A percentile compares a stretch with the other conserved stretches of the same genome.
Evolutionary conservation across 257 asterid species (phyloP).

Genomic region (Ocimum tenuiflorum): DNA sequence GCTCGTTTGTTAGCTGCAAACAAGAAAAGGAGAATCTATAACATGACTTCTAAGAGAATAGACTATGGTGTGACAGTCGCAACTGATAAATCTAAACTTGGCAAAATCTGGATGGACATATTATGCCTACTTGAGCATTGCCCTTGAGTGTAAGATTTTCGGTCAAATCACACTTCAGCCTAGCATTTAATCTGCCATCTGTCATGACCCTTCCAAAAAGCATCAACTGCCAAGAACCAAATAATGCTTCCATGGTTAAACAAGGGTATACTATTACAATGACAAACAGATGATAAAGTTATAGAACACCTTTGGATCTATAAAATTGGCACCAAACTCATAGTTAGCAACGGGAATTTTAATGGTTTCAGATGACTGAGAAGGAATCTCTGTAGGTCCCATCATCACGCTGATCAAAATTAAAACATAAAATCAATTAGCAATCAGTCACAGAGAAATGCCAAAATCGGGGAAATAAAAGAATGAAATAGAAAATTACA

Average conservation of each 20-base stretch:
- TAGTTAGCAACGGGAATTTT: conserved; percentile 85
- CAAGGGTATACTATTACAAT: neutral
- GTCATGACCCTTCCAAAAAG: conserved; percentile 84
- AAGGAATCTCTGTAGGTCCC: conserved; percentile 95
- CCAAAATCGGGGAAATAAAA: neutral
- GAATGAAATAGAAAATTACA: neutral
- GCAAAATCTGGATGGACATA: conserved; percentile 11
- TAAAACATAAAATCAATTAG: conserved; percentile 10
- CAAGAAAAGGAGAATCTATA: conserved; percentile 3
- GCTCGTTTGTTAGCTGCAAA: conserved; percentile 80
- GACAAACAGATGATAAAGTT: conserved; percentile 7
- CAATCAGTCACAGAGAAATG: neutral
- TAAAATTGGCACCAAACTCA: conserved; percentile 90
- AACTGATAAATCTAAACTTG: neutral
- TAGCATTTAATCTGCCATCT: conserved; percentile 91
- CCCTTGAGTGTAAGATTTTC: conserved; percentile 85
- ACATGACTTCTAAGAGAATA: neutral
- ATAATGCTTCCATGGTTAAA: conserved; percentile 19
- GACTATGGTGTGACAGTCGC: neutral
- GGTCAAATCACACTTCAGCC: conserved; percentile 81
- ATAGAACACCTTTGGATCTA: conserved; percentile 68
- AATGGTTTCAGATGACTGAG: conserved; percentile 78
- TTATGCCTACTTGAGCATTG: conserved; percentile 68
- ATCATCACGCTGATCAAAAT: conserved; percentile 62
- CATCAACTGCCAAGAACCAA: conserved; percentile 61